Evolutionary conservation across 2,329 filamentous ascomycete species (phyloP).

Genomic region (Cordyceps fumosorosea): DNA sequence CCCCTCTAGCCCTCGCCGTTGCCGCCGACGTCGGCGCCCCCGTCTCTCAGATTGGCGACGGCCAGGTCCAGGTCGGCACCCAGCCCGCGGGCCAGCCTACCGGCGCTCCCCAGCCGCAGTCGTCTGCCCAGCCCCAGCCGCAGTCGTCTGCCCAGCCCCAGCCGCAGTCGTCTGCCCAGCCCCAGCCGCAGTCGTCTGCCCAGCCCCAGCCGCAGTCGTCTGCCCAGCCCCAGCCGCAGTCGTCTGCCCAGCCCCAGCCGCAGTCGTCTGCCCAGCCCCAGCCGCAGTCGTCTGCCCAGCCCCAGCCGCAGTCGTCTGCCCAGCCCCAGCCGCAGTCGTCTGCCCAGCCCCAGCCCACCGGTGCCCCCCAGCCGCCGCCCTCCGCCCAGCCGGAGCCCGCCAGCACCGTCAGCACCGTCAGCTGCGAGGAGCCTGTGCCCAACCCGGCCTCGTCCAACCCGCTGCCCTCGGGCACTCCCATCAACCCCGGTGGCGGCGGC

Average conservation of each 20-base stretch:
- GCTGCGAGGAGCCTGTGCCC: not conserved
- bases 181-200: not conserved
- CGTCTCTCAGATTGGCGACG: not conserved
- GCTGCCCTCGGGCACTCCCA: not conserved
- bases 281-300: too few species aligned
- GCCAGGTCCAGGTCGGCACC: constrained; percentile 4
- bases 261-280: too few species aligned
- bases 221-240: not conserved
- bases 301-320: not conserved
- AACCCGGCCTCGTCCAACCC: not conserved
- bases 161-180: not conserved
- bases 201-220: too few species aligned
- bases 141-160: not conserved
- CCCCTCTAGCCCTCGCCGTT: not conserved
- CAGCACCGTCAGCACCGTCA: not conserved
- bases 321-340: not conserved
- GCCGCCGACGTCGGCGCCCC: not conserved
- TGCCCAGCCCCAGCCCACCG: not conserved
- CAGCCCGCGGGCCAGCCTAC: not conserved
- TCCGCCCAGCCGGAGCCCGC: not conserved
- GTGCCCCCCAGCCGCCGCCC: not conserved
- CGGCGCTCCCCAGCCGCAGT: not conserved
- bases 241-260: too few species aligned
- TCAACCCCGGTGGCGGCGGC: not conserved
- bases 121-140: not conserved